phyloP scores from a whole-genome alignment of 129 eudicot genomes.

The Helianthus annuus region HanXRQr2.0-SUNRISE NC_035443.2:7743481-7743980 shows the following conservation, averaged over 20 bases:
- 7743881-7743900: conserved; percentile 73
- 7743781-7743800: conserved; percentile 1
- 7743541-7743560: conserved; percentile 6
- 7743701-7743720: conserved; percentile 77
- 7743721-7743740: background rate
- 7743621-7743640: conserved; percentile 71
- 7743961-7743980: background rate
- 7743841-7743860: conserved; percentile 70
- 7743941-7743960: background rate
- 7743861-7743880: conserved; percentile 23
- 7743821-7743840: conserved; percentile 74
- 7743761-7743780: background rate
- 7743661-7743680: conserved; percentile 83
- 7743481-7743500: conserved; percentile 7
- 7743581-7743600: conserved; percentile 73
- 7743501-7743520: conserved; percentile 2
- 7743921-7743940: conserved; percentile 65
- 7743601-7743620: conserved; percentile 80
- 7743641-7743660: conserved; percentile 76
- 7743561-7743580: conserved; percentile 46
- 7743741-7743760: background rate
- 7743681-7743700: conserved; percentile 65
- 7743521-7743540: conserved; percentile 9
- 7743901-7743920: conserved; percentile 83
- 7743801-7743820: conserved; percentile 67